phyloP scores from a whole-genome alignment of 345 rosid species.

The Erucastrum elatum region DNA sequence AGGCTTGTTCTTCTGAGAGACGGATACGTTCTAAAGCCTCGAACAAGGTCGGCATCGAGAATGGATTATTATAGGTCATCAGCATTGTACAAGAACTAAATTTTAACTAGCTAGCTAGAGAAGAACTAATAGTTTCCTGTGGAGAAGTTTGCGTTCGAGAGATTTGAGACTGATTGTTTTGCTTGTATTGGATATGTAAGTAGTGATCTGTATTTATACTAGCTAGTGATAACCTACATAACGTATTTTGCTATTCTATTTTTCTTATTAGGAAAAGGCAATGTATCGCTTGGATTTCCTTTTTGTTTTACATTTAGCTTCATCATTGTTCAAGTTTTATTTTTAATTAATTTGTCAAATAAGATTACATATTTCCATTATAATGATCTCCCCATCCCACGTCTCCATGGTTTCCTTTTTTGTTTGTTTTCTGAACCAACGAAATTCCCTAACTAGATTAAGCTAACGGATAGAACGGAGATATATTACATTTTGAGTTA shows the following conservation, averaged over 20 bases:
- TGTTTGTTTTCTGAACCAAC: neutral
- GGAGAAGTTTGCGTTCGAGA: neutral
- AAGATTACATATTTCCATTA: neutral
- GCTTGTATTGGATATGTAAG: neutral
- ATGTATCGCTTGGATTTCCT: neutral
- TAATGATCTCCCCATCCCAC: too few relatives aligned
- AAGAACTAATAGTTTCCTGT: neutral
- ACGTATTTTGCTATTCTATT: neutral
- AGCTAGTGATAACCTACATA: neutral
- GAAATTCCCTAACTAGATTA: neutral
- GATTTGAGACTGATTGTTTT: neutral
- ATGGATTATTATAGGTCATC: constrained; percentile 34
- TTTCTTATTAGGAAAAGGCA: neutral
- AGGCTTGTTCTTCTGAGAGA: neutral
- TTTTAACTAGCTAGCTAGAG: neutral
- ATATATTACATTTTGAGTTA: neutral
- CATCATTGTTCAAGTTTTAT: neutral
- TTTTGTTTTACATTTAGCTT: neutral
- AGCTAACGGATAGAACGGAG: neutral
- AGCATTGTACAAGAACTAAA: constrained; percentile 36
- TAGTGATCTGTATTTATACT: neutral
- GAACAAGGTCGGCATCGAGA: constrained; percentile 10
- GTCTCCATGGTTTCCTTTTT: neutral
- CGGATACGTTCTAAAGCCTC: constrained; percentile 4
- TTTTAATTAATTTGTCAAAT: neutral